These are phyloP conservation scores for Spinellus fusiger DNA, from an alignment of 192 early-diverging fungal species.

Conservation along the genomic window DNA sequence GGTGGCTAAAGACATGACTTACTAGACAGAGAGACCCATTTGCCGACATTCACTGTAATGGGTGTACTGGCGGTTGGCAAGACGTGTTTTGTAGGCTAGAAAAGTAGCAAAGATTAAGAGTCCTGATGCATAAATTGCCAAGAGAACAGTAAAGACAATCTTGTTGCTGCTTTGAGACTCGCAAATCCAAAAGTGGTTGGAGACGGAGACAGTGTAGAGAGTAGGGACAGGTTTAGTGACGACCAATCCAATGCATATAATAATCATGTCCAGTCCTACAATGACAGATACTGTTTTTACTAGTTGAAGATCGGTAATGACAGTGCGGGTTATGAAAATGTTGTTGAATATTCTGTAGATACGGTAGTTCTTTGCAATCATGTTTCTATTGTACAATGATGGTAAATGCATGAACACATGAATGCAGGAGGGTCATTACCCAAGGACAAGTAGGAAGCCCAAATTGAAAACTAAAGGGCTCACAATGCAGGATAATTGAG, in stretches of 20 bases:
- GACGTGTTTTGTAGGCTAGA: slow-evolving; percentile 46
- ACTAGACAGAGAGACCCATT: slow-evolving; percentile 49
- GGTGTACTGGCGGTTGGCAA: slow-evolving; percentile 34
- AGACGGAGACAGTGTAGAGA: slow-evolving; percentile 24
- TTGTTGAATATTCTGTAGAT: slow-evolving; percentile 52
- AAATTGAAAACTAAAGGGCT: slow-evolving; percentile 36
- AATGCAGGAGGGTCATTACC: slow-evolving; percentile 6
- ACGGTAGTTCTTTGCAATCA: slow-evolving; percentile 49
- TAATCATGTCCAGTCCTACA: slow-evolving; percentile 29
- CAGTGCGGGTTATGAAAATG: slow-evolving; percentile 40
- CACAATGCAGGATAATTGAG: slow-evolving; percentile 24
- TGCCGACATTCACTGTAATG: slow-evolving; percentile 45
- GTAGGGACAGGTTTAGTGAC: slow-evolving; percentile 26
- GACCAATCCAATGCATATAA: slow-evolving; percentile 30
- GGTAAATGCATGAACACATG: not conserved
- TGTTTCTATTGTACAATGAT: slow-evolving; percentile 36
- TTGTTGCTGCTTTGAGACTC: slow-evolving; percentile 13
- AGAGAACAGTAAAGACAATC: slow-evolving; percentile 24
- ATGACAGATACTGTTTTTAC: slow-evolving; percentile 36
- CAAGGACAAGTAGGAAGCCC: slow-evolving; percentile 32
- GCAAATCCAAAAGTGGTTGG: slow-evolving; percentile 39
- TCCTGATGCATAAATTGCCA: slow-evolving; percentile 24
- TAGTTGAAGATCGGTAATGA: slow-evolving; percentile 40
- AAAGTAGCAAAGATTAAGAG: slow-evolving; percentile 38
- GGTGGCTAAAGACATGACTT: slow-evolving; percentile 29